Base-by-base conservation (phyloP, 768 basidiomycete species). In the Russula olivacea region DNA sequence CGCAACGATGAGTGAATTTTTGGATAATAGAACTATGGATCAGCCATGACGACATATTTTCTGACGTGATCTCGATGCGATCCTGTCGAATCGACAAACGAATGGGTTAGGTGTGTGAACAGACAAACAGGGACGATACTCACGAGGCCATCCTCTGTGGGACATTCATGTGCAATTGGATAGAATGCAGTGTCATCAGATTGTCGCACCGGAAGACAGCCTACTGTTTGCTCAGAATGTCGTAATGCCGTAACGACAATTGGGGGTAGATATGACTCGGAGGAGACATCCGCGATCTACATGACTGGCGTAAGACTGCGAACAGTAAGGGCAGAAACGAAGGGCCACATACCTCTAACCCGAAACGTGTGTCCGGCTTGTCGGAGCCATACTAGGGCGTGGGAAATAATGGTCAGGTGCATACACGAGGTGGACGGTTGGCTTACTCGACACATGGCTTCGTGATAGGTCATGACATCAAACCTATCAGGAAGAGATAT, bases 301-400 rank as follows among this genome's bases (percentile, higher is more conserved):
- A 43, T 12, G 36, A 17, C 36, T n/a, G 30, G 8, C 36, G 49
- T 68, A 47, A 63, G 48, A 40, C 58, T 21, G 41, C 7, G 45
- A 48, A 50, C 6, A 21, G 17, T 23, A 5, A 17, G 36, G 45
- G 59, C 7, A 43, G 56, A 55, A 62, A 28, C 57, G 51, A 57
- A 30, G 38, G 38, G 23, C 36, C 49, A 75, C 75, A 70, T 64
- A 94, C 94, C 86, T 95, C 86, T 67, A 95, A 80, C 59, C 83
- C 83, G 75, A 93, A 94, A 59, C 94, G 83, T 58, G 87, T 87
- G 75, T 98, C 95, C 50, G 95, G 95, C 76, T 97, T 97, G 75
- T 97, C 94, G 61, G 91, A 91, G 15, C 94, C 94, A 79, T 87
- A 97, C 89, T 94, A 65, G 23, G 69, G 59, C 36, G 65, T 69